Percentiles rank a stretch among this genome's conserved stretches.
Evolutionary conservation across 169 alveolate species (phyloP).

Genomic region (Cryptosporidium viatorum): DNA sequence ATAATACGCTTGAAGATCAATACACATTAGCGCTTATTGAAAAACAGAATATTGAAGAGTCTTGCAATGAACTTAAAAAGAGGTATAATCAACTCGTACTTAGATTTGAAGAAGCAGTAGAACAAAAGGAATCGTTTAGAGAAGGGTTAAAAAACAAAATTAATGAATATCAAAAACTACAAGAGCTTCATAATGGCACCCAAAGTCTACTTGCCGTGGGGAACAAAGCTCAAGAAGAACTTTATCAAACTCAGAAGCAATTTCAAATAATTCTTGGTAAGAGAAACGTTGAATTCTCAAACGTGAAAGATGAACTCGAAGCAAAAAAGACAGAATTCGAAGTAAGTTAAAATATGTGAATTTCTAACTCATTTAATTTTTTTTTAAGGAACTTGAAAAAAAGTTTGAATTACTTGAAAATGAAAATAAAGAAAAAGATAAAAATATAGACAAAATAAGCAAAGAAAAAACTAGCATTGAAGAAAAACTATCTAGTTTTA

Average conservation of each 20-base stretch:
- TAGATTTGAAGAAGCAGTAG: constrained; percentile 56
- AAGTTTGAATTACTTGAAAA: constrained; percentile 19
- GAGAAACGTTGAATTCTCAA: constrained; percentile 50
- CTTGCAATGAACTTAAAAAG: constrained; percentile 52
- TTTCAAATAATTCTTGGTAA: constrained; percentile 67
- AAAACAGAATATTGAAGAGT: constrained; percentile 57
- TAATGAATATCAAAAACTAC: constrained; percentile 64
- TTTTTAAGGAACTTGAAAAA: constrained; percentile 45
- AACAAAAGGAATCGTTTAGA: constrained; percentile 66
- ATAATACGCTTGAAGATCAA: constrained; percentile 40
- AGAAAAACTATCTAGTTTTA: not conserved
- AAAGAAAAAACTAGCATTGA: constrained; percentile 17
- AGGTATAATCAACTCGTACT: constrained; percentile 65
- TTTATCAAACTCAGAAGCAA: constrained; percentile 68
- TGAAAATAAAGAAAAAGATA: constrained; percentile 18
- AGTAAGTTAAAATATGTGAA: constrained; percentile 13
- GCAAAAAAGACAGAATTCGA: constrained; percentile 24
- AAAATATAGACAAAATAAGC: constrained; percentile 3
- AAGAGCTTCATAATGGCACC: constrained; percentile 59
- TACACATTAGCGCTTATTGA: constrained; percentile 37
- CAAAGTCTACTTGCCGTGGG: constrained; percentile 66
- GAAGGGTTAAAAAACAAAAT: constrained; percentile 55
- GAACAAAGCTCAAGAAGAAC: constrained; percentile 70
- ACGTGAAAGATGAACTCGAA: constrained; percentile 53
- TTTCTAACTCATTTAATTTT: not conserved